A percentile compares a stretch with the other conserved stretches of the same genome.
These are phyloP conservation scores for Pseudozyma thailandica DNA, from an alignment of 1,284 basidiomycete genomes.

Conservation along the genomic window DNA sequence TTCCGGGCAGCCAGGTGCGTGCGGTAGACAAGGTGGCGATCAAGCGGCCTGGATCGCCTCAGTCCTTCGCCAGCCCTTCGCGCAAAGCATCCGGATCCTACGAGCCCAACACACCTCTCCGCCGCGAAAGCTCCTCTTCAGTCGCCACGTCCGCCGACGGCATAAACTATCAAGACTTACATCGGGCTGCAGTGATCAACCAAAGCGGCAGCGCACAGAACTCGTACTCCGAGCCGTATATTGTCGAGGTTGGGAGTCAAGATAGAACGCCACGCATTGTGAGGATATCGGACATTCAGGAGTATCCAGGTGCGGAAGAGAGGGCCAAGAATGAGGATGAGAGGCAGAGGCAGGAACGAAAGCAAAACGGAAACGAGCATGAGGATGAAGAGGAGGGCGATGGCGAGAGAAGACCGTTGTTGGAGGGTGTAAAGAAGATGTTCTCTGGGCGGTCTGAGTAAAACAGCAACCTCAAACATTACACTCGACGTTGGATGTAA, in stretches of 20 bases:
- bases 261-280: slow-evolving; percentile 40
- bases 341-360: slow-evolving; percentile 3
- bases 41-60: slow-evolving; percentile 53
- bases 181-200: slow-evolving; percentile 22
- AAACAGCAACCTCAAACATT: neutral
- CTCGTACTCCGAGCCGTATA: slow-evolving; percentile 49
- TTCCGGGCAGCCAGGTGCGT: slow-evolving; percentile 25
- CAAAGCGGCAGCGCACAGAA: slow-evolving; percentile 28
- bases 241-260: slow-evolving; percentile 58
- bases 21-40: slow-evolving; percentile 60
- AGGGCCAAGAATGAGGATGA: slow-evolving; percentile 18
- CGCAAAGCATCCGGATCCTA: slow-evolving; percentile 22
- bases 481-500: neutral
- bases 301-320: slow-evolving; percentile 38
- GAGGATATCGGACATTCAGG: slow-evolving; percentile 46
- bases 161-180: slow-evolving; percentile 25
- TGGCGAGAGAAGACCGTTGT: slow-evolving; percentile 28
- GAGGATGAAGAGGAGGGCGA: slow-evolving; percentile 8
- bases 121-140: slow-evolving; percentile 34
- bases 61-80: slow-evolving; percentile 16
- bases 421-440: slow-evolving; percentile 32
- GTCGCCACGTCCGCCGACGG: slow-evolving; percentile 30
- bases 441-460: slow-evolving; percentile 19
- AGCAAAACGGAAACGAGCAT: slow-evolving; percentile 2
- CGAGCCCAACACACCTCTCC: slow-evolving; percentile 26